Evolutionary conservation across 768 basidiomycete genomes (phyloP).

Genomic region (Floccularia luteovirens): DNA sequence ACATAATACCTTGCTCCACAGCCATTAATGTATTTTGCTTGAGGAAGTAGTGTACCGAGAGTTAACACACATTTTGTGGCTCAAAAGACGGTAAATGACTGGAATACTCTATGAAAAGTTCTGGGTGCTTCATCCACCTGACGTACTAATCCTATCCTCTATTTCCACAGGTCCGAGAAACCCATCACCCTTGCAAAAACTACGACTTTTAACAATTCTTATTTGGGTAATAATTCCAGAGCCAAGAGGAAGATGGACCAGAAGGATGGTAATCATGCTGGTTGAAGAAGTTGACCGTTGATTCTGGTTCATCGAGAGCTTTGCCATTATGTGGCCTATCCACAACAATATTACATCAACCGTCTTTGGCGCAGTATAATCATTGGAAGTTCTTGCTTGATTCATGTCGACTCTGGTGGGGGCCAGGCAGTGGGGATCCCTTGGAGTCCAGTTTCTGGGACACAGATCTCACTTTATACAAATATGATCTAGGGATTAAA

Average conservation of each 20-base stretch:
- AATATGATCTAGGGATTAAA: conserved; percentile 59
- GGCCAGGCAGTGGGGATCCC: conserved; percentile 35
- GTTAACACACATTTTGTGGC: no score
- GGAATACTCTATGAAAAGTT: no score
- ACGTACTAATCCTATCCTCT: no score
- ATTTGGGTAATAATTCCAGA: neutral
- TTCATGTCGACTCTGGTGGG: conserved; percentile 38
- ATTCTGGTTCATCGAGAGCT: neutral
- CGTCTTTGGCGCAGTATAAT: conserved; percentile 39
- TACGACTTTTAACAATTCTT: no score
- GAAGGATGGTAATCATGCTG: neutral
- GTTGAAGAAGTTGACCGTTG: neutral
- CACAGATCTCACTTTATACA: conserved; percentile 14
- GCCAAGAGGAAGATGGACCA: neutral
- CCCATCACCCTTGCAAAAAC: no score
- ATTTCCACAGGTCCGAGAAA: no score
- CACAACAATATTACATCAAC: conserved; percentile 46
- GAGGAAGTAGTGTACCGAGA: no score
- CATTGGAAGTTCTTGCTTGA: conserved; percentile 42
- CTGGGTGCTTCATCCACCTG: no score
- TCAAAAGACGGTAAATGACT: no score
- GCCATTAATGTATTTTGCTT: no score
- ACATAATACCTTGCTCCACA: no score
- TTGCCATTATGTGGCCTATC: conserved; percentile 5
- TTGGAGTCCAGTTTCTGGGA: conserved; percentile 2